phyloP scores from a whole-genome alignment of 768 basidiomycete genomes.

The Phylloporus rhodoxanthus region DNA sequence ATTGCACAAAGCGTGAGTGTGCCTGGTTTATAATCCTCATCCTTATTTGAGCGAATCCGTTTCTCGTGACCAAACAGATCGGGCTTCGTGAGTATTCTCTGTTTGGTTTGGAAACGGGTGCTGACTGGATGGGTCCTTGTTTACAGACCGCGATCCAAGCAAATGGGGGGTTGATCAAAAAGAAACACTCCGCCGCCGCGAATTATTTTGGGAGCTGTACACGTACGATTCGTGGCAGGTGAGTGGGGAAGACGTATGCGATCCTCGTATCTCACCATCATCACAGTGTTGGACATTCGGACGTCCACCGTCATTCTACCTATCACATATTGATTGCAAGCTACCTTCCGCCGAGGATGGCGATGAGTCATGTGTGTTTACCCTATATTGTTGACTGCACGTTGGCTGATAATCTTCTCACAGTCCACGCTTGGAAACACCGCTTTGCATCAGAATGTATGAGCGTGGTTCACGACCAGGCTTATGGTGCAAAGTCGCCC shows the following conservation, averaged over 20 bases:
- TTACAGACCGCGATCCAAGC: conserved; percentile 62
- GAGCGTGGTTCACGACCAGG: conserved; percentile 64
- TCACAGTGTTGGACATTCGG: conserved; percentile 66
- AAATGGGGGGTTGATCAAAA: conserved; percentile 52
- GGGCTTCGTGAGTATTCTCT: conserved; percentile 52
- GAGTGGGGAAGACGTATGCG: not conserved
- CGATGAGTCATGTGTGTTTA: conserved; percentile 52
- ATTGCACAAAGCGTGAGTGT: conserved; percentile 61
- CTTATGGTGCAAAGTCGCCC: conserved; percentile 64
- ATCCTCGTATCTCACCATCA: conserved; percentile 12
- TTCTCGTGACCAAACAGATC: conserved; percentile 39
- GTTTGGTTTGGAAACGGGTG: not conserved
- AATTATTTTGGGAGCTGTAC: conserved; percentile 59
- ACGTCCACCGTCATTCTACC: conserved; percentile 62
- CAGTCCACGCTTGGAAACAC: conserved; percentile 70
- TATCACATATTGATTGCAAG: conserved; percentile 62
- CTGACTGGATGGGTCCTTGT: conserved; percentile 6
- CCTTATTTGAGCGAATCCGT: not conserved
- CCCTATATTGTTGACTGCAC: not conserved
- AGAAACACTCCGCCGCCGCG: conserved; percentile 58
- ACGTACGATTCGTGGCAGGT: conserved; percentile 35
- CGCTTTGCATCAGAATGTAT: conserved; percentile 64
- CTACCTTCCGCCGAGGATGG: conserved; percentile 48
- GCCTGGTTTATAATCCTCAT: conserved; percentile 7
- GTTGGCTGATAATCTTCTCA: not conserved